Conservation (phyloP, 2,329 filamentous ascomycete genomes). For the Nakataea oryzae region DNA sequence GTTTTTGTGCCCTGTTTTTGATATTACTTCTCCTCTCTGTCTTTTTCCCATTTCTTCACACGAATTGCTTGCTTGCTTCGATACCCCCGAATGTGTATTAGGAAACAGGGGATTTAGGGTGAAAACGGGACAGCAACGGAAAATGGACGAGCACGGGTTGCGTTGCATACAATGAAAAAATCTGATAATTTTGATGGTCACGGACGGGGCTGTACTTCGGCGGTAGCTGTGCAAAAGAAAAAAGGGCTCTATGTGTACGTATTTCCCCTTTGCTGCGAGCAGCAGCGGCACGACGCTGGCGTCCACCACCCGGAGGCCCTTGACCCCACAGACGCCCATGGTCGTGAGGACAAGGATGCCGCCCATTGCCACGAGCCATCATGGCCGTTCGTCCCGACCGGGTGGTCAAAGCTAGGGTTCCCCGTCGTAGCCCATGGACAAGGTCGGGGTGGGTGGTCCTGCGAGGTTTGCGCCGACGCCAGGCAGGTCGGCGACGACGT, state of each 20-base stretch:
- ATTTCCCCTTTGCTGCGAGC: constrained; percentile 3
- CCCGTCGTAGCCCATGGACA: neutral
- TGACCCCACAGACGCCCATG: constrained; percentile 7
- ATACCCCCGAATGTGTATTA: neutral
- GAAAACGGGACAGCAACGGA: too few relatives aligned
- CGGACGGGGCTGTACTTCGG: too few relatives aligned
- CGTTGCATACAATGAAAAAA: too few relatives aligned
- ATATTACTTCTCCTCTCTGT: neutral
- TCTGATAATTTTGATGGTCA: too few relatives aligned
- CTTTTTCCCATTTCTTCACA: neutral
- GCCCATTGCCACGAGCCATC: constrained; percentile 6
- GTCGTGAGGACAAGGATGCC: neutral
- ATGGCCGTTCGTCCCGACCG: constrained; percentile 8
- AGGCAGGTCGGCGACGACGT: constrained; percentile 9
- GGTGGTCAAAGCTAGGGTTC: neutral
- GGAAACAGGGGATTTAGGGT: too few relatives aligned
- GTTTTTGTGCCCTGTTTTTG: neutral
- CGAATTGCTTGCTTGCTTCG: neutral
- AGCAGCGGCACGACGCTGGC: constrained; percentile 7
- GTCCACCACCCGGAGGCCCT: constrained; percentile 8
- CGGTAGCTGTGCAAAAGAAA: too few relatives aligned
- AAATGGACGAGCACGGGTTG: too few relatives aligned
- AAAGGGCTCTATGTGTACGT: neutral
- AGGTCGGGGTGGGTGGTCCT: constrained; percentile 3
- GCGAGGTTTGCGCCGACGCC: constrained; percentile 11